Evolutionary conservation across 1,284 basidiomycete species (phyloP), one percentile per base, ranked within the genome.

Genomic region (Meripilus lineatus): DNA sequence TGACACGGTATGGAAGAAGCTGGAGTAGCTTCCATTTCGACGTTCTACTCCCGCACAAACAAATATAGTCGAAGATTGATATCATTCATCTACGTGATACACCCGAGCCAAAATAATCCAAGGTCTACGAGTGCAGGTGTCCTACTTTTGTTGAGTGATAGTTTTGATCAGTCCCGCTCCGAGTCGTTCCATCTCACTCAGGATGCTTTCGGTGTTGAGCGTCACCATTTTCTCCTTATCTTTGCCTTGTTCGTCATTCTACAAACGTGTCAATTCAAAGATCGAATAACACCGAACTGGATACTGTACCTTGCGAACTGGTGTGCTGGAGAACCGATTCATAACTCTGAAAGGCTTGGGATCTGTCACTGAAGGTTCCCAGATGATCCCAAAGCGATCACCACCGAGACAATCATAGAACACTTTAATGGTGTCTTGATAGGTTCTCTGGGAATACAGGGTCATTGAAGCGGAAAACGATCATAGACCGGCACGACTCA

Each of bases 321-420:
- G 90, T 30, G 63, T 66, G 53, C 77, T 80, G 1, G 84, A 89
- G 66, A 87, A 95, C 2, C 85, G 87, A 14, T 89, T 79, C 42
- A 93, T 70, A 4, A 94, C 90, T 56, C 89, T 83, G 72, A 96
- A 93, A 2, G 80, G 72, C 37, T 79, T 63, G 1, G 72, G 57
- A 36, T 67, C 60, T 45, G 71, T 74, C 25, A 85, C 56, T 21
- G 76, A 72, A 0, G 89, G 87, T 56, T 96, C 91, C 89, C 93
- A 98, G 1, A 97, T 79, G 0, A 78, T 84, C 5, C 90, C 94
- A 42, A 95, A 83, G 6, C 73, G 69, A 40, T 76, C 68, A 0
- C 95, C 93, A 13, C 96, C 96, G 28, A 84, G 74, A 0, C 74
- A 67, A 57, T 99, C 95, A 57, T 84, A 81, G 72, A 98, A 99